Base-by-base conservation (phyloP, 2,329 filamentous ascomycete species). In the Cordyceps cateniannulata region DNA sequence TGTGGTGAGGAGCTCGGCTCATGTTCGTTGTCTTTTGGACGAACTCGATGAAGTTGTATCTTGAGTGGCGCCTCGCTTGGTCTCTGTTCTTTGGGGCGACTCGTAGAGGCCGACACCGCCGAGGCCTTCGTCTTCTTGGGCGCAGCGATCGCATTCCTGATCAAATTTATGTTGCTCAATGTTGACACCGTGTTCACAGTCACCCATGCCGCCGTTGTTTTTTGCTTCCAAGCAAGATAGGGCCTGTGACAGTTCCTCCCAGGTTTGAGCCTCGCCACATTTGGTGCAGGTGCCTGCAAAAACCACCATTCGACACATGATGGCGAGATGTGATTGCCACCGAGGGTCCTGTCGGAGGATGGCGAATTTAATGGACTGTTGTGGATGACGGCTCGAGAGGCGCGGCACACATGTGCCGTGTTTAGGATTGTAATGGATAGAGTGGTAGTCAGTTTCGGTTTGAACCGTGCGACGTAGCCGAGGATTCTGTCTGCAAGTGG, bases 181-280 rank as follows among this genome's bases (percentile, higher is more conserved):
- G 44, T 71, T 66, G 32, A 78, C 70, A 35, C 79, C 79, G 25
- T 68, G 66, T 44, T 67, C 65, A 67, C 79, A 81, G 51, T 74
- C 68, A 45, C 79, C 79, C 59, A 81, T 80, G 12, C 65, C 65
- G 52, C 75, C 78, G 24, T 71, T 73, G 69, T 81, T 81, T 65
- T 81, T 81, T 42, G 79, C 77, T 63, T 79, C 73, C 54, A 81
- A 75, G 60, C 79, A 81, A 8, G 75, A 77, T 3, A 81, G 71
- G 64, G 77, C 69, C 66, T 80, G 78, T 14, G 73, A 70, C 22
- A 81, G 71, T 9, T 80, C 76, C 27, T 73, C 68, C 78, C 79
- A 78, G 18, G 71, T 75, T 58, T 77, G 74, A 49, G 62, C 65
- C 6, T 72, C 68, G 45, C 68, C 71, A 67, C 79, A 81, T 52